Evolutionary conservation across 257 asterid genomes (phyloP).

Genomic region (Verbena officinalis): DNA sequence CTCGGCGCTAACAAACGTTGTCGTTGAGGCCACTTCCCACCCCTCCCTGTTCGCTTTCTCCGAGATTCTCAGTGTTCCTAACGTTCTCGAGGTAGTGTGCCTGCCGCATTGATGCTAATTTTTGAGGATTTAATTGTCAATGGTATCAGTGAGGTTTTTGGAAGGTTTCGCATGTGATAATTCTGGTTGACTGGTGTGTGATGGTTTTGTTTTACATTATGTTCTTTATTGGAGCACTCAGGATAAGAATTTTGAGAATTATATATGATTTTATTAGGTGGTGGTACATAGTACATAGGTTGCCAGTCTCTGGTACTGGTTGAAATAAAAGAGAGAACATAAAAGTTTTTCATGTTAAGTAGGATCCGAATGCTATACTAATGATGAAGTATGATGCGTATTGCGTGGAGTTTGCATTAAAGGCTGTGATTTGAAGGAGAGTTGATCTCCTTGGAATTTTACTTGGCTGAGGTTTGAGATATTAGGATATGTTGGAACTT

Average conservation of each 20-base stretch:
- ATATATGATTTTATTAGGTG: slow-evolving; percentile 1
- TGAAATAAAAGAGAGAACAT: slow-evolving; percentile 2
- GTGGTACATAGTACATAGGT: not conserved
- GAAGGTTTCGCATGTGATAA: not conserved
- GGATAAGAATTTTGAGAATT: not conserved
- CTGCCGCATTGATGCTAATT: slow-evolving; percentile 1
- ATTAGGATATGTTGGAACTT: not conserved
- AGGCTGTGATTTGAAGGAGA: slow-evolving; percentile 1
- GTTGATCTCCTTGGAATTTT: not conserved
- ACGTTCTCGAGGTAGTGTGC: slow-evolving; percentile 55
- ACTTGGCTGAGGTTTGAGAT: slow-evolving; percentile 3
- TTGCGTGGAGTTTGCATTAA: not conserved
- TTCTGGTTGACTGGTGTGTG: slow-evolving; percentile 6
- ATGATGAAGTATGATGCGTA: not conserved
- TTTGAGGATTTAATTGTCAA: not conserved
- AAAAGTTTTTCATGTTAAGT: not conserved
- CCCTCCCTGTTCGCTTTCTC: slow-evolving; percentile 91
- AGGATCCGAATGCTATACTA: not conserved
- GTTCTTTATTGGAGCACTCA: not conserved
- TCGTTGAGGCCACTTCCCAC: slow-evolving; percentile 87
- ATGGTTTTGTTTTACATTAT: slow-evolving; percentile 10
- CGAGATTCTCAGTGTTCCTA: slow-evolving; percentile 77
- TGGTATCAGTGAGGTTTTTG: slow-evolving; percentile 1
- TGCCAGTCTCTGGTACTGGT: not conserved
- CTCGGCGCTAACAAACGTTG: slow-evolving; percentile 48